Evolutionary conservation across 1,284 basidiomycete species (phyloP), one percentile per base, ranked within the genome.

Genomic region (Trichosporon asahii): DNA sequence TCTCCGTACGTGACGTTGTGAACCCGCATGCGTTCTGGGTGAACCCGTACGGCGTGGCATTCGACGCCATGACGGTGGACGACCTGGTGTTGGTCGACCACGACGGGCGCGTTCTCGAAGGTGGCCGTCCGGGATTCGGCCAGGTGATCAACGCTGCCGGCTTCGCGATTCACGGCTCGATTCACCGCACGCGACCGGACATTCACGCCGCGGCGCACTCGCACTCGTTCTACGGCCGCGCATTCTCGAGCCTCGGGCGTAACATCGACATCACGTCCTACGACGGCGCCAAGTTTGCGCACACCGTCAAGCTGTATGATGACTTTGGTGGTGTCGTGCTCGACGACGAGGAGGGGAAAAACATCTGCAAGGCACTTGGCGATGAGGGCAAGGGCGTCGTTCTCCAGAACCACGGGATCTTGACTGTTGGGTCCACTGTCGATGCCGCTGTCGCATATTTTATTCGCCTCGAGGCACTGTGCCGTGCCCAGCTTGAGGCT

Each of bases 131-230:
- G 0, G 76, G 74, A 7, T 77, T 79, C 21, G 72, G 79, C 2
- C 75, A 79, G 61, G 68, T 81, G 57, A 79, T 75, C 69, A 87
- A 86, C 75, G 84, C 80, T 31, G 84, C 86, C 5, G 87, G 87
- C 0, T 88, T 85, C 74, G 86, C 85, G 69, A 86, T 86, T 68
- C 87, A 88, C 75, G 86, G 86, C 29, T 86, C 88, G 3, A 85
- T 89, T 65, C 88, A 89, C 65, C 64, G 66, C 21, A 86, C 87
- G n/a, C 86, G 89, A 25, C 88, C 88, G 0, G 89, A 90, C 75
- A 85, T 89, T 21, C 75, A 87, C 40, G 89, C 89, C 49, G 88
- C 88, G 4, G 89, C 89, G 5, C 89, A 90, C 79, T 87, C 87
- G 21, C 89, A 90, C 78, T 87, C 87, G 4, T 80, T 87, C 29